Percentiles rank a stretch among this genome's conserved stretches.
phyloP scores from a whole-genome alignment of 179 eudicot genomes.

The Beta lomatogona region DNA sequence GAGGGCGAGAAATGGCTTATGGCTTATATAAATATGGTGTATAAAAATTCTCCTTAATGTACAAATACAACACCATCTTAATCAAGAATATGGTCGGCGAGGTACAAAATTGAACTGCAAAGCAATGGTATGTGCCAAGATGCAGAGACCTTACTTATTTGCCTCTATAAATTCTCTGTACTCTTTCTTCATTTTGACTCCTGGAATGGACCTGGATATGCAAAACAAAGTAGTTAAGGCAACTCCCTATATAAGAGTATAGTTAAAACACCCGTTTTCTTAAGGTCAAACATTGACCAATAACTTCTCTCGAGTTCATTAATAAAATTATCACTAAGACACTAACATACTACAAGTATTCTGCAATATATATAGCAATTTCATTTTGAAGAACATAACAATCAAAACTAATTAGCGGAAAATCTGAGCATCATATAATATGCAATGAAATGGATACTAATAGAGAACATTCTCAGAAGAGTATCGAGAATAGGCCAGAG shows the following conservation, averaged over 20 bases:
- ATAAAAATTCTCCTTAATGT: constrained; percentile 16
- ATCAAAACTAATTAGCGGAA: too few relatives aligned
- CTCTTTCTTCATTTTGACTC: constrained; percentile 99
- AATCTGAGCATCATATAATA: too few relatives aligned
- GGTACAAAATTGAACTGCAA: constrained; percentile 48
- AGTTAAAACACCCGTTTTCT: neutral
- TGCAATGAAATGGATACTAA: neutral
- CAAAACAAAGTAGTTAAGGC: constrained; percentile 2
- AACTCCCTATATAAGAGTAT: neutral
- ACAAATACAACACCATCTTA: constrained; percentile 21
- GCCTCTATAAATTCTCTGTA: constrained; percentile 88
- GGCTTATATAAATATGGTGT: constrained; percentile 22
- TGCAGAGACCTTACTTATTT: constrained; percentile 54
- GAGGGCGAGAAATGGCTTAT: constrained; percentile 28
- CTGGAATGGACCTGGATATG: constrained; percentile 77
- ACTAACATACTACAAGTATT: too few relatives aligned
- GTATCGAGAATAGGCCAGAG: neutral
- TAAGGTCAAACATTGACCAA: neutral
- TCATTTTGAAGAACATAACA: too few relatives aligned
- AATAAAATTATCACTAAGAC: too few relatives aligned
- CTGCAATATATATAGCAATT: too few relatives aligned
- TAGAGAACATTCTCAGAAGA: neutral
- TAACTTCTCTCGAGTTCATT: neutral
- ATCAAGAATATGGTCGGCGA: constrained; percentile 18
- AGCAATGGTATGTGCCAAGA: constrained; percentile 29